Base-by-base conservation (phyloP, 371 early-diverging fungal species). In the Conidiobolus incongruus region DNA sequence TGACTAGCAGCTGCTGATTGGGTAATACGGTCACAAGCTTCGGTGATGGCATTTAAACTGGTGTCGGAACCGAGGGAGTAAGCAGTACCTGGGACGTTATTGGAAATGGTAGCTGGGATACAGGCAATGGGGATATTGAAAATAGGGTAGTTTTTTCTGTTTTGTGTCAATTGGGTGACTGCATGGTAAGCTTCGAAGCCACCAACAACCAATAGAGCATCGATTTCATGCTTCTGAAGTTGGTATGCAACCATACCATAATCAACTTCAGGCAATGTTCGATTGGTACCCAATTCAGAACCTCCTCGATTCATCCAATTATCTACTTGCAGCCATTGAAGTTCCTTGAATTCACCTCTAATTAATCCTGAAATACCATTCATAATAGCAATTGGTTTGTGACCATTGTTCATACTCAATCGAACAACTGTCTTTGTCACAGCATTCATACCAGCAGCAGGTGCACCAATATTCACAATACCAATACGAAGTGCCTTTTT, bases 31-130 rank as follows among this genome's bases (percentile, higher is more conserved):
- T 98, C 99, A 48, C 93, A 87, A 3, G 88, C 65, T 33, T 75
- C 77, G 45, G 90, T 81, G 57, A 98, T 94, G 22, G 79, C 84
- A 59, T 99, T 98, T 45, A 98, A 59, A 6, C 96, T 86, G 13
- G 99, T 98, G 52, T 99, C 99, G 15, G 79, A 69, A 11, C 99
- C 99, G 51, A 99, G 70, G 30, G 89, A 89, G 50, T 73, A 83
- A 52, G 94, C 94, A 0, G 98, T 96, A 21, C 92, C 93, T 2
- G 98, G 98, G 2, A 98, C 93, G 59, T 99, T 98, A 68, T 98
- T 98, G 32, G 83, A 81, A 39, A 94, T 78, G 0, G 98, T 93
- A 19, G 97, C 92, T 6, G 99, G 99, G 8, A 99, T 70, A 41
- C 82, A 70, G 24, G 88, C 73, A 59, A 97, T 81, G 2, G 95